These are phyloP conservation scores for Keithomyces neogunnii DNA, from an alignment of 2,329 filamentous ascomycete genomes.

Conservation along the genomic window DNA sequence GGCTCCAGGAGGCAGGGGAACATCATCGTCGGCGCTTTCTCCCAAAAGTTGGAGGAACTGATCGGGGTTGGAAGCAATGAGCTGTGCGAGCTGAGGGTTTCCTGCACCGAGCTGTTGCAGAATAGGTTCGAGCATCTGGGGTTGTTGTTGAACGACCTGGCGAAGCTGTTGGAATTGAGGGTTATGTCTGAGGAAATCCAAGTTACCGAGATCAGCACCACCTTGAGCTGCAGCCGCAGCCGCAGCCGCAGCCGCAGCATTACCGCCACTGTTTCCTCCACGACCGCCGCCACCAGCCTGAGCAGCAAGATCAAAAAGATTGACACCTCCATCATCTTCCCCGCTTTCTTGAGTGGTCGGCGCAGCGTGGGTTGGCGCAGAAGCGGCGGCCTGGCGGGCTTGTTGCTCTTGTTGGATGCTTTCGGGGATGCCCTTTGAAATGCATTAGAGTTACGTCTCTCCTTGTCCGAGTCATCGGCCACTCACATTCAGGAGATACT, in stretches of 20 bases:
- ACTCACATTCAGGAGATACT: conserved; percentile 82
- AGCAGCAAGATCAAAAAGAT: conserved; percentile 88
- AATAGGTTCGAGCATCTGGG: conserved; percentile 97
- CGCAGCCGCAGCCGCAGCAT: conserved; percentile 31
- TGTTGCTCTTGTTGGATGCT: conserved; percentile 66
- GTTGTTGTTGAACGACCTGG: conserved; percentile 94
- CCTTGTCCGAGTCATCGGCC: neutral
- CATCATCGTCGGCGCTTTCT: conserved; percentile 80
- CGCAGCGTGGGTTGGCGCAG: conserved; percentile 21
- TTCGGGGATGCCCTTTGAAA: conserved; percentile 75
- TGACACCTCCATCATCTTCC: conserved; percentile 63
- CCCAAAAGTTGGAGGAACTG: conserved; percentile 86
- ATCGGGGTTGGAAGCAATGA: conserved; percentile 87
- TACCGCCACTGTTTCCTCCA: conserved; percentile 30
- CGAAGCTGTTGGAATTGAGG: conserved; percentile 96
- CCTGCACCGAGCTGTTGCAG: conserved; percentile 91
- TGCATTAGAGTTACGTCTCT: neutral
- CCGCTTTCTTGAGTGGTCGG: conserved; percentile 31
- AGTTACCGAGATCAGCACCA: conserved; percentile 57
- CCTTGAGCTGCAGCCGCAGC: conserved; percentile 43
- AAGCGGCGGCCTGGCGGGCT: conserved; percentile 32
- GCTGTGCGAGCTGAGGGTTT: conserved; percentile 86
- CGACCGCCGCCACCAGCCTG: conserved; percentile 50
- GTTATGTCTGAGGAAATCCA: conserved; percentile 92
- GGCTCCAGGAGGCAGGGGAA: conserved; percentile 75